These are phyloP conservation scores for Jaminaea rosea DNA, from an alignment of 1,284 basidiomycete species.

Conservation along the genomic window DNA sequence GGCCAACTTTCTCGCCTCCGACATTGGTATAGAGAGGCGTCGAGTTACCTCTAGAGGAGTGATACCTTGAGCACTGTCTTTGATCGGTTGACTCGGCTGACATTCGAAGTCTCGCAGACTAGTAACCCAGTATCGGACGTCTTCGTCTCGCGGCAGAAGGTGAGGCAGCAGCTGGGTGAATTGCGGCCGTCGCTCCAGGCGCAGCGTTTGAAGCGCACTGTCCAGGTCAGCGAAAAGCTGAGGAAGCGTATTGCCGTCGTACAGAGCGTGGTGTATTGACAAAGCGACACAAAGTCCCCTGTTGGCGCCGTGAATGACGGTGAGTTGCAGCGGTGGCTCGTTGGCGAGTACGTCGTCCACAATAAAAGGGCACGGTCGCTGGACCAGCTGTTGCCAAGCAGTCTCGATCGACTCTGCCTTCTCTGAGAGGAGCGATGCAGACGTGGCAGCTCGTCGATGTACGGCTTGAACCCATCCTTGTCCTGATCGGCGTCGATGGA, in stretches of 20 bases:
- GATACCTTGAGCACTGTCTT: no score
- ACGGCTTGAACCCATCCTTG: conserved; percentile 30
- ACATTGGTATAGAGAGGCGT: no score
- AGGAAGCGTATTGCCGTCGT: conserved; percentile 27
- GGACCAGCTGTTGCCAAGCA: no score
- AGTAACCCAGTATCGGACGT: conserved; percentile 22
- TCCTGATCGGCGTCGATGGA: conserved; percentile 14
- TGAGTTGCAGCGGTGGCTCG: neutral
- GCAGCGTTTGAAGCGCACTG: neutral
- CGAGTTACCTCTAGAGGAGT: neutral
- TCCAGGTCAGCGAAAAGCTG: conserved; percentile 25
- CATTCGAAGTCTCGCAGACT: conserved; percentile 15
- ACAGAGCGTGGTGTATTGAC: conserved; percentile 31
- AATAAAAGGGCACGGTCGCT: no score
- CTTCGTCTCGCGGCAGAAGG: conserved; percentile 18
- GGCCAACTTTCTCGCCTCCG: neutral
- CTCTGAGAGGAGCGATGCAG: neutral
- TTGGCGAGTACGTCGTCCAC: neutral
- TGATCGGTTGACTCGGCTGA: neutral
- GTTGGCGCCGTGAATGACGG: neutral
- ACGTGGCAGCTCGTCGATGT: conserved; percentile 4
- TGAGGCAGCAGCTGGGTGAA: conserved; percentile 23
- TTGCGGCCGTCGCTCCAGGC: conserved; percentile 6
- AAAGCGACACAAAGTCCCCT: neutral
- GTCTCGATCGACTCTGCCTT: neutral